phyloP scores from a whole-genome alignment of 1,139 yeast species.

The Pichia terricola region DNA sequence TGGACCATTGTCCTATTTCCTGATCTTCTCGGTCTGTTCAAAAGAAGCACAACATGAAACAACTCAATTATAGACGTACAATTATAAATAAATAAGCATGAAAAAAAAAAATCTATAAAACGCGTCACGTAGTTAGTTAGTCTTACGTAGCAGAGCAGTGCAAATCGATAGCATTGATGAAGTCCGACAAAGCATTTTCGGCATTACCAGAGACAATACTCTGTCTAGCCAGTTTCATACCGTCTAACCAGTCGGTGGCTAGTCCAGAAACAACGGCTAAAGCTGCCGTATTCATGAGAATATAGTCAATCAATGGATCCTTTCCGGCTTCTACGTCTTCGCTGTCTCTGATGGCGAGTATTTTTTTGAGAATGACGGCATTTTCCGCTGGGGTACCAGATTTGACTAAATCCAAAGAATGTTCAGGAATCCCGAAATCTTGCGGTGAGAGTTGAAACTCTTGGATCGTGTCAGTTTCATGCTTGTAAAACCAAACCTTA shows the following conservation, averaged over 20 bases:
- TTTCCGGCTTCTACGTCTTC: conserved; percentile 26
- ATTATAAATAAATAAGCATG: too few species aligned
- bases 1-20: too few species aligned
- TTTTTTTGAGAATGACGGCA: conserved; percentile 49
- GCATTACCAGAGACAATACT: conserved; percentile 66
- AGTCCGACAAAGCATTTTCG: conserved; percentile 43
- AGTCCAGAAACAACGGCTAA: conserved; percentile 70
- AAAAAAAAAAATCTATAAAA: too few species aligned
- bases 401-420: conserved; percentile 53
- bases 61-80: too few species aligned
- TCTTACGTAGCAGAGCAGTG: too few species aligned
- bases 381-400: conserved; percentile 86
- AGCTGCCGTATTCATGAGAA: conserved; percentile 78
- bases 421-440: conserved; percentile 77
- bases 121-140: too few species aligned
- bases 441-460: conserved; percentile 42
- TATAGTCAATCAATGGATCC: conserved; percentile 76
- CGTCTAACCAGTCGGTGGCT: conserved; percentile 61
- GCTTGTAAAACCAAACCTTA: conserved; percentile 65
- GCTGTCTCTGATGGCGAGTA: conserved; percentile 27
- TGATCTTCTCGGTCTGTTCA: too few species aligned
- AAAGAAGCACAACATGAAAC: too few species aligned
- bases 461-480: conserved; percentile 31
- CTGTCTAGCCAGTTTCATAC: conserved; percentile 63
- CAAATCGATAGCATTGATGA: conserved; percentile 36